A percentile compares a stretch with the other conserved stretches of the same genome.
Conservation (phyloP, 768 basidiomycete species). For the Cystobasidium onofrii region DNA sequence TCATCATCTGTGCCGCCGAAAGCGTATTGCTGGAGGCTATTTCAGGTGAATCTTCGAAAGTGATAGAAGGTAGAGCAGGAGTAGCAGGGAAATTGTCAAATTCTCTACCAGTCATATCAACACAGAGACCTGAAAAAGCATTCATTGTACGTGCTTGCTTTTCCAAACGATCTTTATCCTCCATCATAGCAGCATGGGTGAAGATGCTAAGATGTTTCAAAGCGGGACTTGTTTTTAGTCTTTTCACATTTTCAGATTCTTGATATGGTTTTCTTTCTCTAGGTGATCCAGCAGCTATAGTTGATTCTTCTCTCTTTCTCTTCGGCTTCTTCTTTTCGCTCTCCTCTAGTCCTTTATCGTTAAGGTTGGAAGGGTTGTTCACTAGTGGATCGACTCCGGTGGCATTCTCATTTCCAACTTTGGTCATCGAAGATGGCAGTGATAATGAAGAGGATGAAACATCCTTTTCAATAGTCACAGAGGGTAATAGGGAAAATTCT, state of each 20-base stretch:
- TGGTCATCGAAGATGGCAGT: background rate
- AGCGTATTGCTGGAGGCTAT: background rate
- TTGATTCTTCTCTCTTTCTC: slow-evolving; percentile 4
- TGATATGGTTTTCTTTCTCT: background rate
- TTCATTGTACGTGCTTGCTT: background rate
- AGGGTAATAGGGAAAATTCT: background rate
- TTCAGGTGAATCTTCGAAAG: background rate
- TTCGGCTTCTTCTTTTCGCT: background rate
- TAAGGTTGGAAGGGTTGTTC: too few relatives aligned
- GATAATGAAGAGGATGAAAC: background rate
- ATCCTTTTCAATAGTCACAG: background rate
- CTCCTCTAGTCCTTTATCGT: background rate
- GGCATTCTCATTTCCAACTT: background rate
- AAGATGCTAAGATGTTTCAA: slow-evolving; percentile 6
- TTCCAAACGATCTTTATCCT: background rate
- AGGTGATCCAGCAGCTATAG: background rate
- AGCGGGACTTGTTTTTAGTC: slow-evolving; percentile 14
- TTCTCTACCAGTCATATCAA: background rate
- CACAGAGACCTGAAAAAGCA: background rate
- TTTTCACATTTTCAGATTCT: background rate
- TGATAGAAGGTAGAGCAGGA: background rate
- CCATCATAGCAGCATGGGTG: slow-evolving; percentile 5
- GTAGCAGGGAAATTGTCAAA: background rate
- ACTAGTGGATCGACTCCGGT: background rate
- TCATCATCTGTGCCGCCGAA: background rate